phyloP scores from a whole-genome alignment of 225 moss, liverwort and hornwort species.

The Pleurozium schreberi region DNA sequence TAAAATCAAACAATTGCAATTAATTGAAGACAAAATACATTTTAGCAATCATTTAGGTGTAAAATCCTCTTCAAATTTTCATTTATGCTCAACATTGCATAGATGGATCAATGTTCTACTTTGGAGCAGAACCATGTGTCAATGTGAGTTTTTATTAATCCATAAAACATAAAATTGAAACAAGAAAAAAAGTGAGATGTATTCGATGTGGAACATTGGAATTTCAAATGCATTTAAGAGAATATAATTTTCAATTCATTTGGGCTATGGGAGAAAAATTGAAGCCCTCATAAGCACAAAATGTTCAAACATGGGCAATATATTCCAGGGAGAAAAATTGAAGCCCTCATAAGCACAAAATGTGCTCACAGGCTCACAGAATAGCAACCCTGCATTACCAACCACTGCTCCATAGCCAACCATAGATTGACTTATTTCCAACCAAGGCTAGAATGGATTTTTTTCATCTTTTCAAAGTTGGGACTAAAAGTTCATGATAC shows the following conservation, averaged over 20 bases:
- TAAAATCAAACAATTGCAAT: background rate
- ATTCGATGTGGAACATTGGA: background rate
- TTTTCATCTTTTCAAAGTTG: no score
- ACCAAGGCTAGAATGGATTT: no score
- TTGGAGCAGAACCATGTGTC: rapidly evolving
- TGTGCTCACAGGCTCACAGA: no score
- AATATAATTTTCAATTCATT: background rate
- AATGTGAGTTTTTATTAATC: background rate
- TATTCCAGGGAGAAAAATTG: no score
- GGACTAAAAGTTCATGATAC: no score
- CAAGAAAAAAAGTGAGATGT: background rate
- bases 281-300: background rate
- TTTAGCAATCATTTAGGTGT: background rate
- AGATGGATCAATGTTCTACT: background rate
- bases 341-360: no score
- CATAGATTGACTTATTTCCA: no score
- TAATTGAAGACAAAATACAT: background rate
- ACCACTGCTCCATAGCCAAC: no score
- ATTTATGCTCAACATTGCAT: background rate
- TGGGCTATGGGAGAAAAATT: background rate
- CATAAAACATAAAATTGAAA: background rate
- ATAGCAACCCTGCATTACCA: no score
- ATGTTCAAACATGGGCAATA: rapidly evolving
- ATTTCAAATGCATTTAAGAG: background rate
- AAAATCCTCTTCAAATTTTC: background rate